Evolutionary conservation across 192 early-diverging fungal genomes (phyloP).

Genomic region (Dissophora ornata): DNA sequence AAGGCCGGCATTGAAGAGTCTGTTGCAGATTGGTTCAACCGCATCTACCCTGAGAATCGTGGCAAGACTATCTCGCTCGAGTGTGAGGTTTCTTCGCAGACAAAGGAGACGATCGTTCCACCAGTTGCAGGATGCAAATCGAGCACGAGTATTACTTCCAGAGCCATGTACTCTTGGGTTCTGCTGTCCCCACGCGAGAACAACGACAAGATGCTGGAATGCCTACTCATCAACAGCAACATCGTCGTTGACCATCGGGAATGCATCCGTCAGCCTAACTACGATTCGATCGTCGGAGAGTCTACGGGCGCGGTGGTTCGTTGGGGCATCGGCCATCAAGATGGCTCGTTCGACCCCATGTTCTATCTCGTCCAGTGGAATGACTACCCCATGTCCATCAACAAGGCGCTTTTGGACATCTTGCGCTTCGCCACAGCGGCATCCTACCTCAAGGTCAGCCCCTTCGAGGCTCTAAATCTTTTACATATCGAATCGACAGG

Average conservation of each 20-base stretch:
- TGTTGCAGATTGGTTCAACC: conserved; percentile 10
- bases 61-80: conserved; percentile 25
- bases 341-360: conserved; percentile 20
- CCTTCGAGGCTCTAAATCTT: background rate
- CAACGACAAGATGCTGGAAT: conserved; percentile 7
- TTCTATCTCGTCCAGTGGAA: conserved; percentile 20
- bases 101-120: background rate
- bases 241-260: conserved; percentile 6
- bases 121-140: background rate
- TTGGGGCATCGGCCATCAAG: background rate
- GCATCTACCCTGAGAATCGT: background rate
- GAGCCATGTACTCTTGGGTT: conserved; percentile 14
- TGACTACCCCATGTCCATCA: conserved; percentile 6
- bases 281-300: background rate
- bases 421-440: conserved; percentile 9
- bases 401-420: conserved; percentile 24
- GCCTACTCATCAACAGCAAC: conserved; percentile 3
- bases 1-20: conserved; percentile 13
- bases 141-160: conserved; percentile 6
- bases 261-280: background rate
- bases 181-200: conserved; percentile 5
- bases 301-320: background rate
- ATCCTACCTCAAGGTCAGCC: conserved; percentile 17
- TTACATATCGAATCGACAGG: background rate
- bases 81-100: conserved; percentile 15